phyloP scores from a whole-genome alignment of 495 filamentous ascomycete genomes.

The Hypoxylon perforatum region DNA sequence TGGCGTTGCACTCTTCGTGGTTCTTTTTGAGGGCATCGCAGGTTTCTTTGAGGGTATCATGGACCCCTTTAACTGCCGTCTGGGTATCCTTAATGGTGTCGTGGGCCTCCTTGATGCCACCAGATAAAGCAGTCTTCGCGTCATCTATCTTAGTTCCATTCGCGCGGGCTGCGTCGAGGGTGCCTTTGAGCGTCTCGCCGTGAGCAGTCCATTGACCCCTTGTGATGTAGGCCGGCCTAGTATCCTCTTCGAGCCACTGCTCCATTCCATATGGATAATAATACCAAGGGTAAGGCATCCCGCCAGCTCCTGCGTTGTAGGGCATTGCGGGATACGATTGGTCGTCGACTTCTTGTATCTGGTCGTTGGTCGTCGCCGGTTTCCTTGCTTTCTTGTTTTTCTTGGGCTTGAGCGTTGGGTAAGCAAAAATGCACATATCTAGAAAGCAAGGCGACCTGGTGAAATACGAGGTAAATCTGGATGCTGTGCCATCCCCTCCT shows the following conservation, averaged over 20 bases:
- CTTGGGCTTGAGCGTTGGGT: slow-evolving; percentile 26
- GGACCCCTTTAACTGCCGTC: slow-evolving; percentile 31
- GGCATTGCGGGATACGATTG: slow-evolving; percentile 12
- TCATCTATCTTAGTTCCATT: slow-evolving; percentile 39
- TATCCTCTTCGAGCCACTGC: slow-evolving; percentile 15
- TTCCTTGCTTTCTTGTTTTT: slow-evolving; percentile 24
- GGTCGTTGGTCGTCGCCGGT: slow-evolving; percentile 1
- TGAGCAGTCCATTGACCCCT: slow-evolving; percentile 25
- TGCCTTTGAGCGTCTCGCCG: slow-evolving; percentile 10
- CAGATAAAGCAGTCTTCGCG: slow-evolving; percentile 26
- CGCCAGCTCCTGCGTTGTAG: background rate
- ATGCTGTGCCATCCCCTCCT: background rate
- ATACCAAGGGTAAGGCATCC: slow-evolving; percentile 10
- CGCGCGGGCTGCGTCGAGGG: slow-evolving; percentile 4
- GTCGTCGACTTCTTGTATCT: slow-evolving; percentile 2
- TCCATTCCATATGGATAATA: slow-evolving; percentile 19
- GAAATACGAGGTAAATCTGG: background rate
- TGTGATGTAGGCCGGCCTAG: slow-evolving; percentile 24
- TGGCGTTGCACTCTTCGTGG: slow-evolving; percentile 27
- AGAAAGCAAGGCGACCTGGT: background rate
- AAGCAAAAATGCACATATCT: slow-evolving; percentile 36
- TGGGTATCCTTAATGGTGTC: slow-evolving; percentile 27
- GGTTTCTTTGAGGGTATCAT: slow-evolving; percentile 31
- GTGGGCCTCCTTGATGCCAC: slow-evolving; percentile 24
- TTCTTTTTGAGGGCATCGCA: slow-evolving; percentile 36